Evolutionary conservation across 2,329 filamentous ascomycete species (phyloP), one percentile per base, ranked within the genome.

Genomic region (Arachnopeziza araneosa): DNA sequence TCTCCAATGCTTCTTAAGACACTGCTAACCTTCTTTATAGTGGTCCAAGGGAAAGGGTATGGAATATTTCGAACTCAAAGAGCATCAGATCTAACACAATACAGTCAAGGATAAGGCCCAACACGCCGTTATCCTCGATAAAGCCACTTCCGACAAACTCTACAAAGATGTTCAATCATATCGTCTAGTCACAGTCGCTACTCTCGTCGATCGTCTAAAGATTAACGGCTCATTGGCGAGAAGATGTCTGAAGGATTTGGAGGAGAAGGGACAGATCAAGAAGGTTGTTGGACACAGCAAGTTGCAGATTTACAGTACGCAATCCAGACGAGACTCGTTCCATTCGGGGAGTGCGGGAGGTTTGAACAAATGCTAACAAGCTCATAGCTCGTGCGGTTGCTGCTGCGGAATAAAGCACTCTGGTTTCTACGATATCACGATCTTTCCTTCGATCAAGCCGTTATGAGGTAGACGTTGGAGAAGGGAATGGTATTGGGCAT

Each of bases 51-150:
- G 79, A 75, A 81, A 82, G 77, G 79, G 79, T 81, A 77, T 68
- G 77, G 78, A 50, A 54, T 50, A 55, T 24, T 53, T 60, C 52
- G 50, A 57, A 50, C 21, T 51, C 50, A n/a, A 56, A 44, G 52
- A 52, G 8, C 48, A 50, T 21, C 52, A 54, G 56, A 26, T 60
- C 48, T 59, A 78, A 63, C 23, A 26, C 74, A 74, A 75, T 71
- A 83, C 79, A 92, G 95, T 99, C 85, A 99, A 99, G 95, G 95
- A 99, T 88, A 99, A 99, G 93, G 93, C 95, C 82, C 90, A 98
- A 80, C 95, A 99, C 87, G 91, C 90, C 80, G 95, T 99, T 81
- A 85, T 98, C 77, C 91, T 99, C 82, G 95, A 99, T 86, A 99
- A 99, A 88, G 77, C 84, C 81, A 96, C 89, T 77, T 90, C 89